phyloP scores from a whole-genome alignment of 495 filamentous ascomycete genomes.

The Peziza echinospora region DNA sequence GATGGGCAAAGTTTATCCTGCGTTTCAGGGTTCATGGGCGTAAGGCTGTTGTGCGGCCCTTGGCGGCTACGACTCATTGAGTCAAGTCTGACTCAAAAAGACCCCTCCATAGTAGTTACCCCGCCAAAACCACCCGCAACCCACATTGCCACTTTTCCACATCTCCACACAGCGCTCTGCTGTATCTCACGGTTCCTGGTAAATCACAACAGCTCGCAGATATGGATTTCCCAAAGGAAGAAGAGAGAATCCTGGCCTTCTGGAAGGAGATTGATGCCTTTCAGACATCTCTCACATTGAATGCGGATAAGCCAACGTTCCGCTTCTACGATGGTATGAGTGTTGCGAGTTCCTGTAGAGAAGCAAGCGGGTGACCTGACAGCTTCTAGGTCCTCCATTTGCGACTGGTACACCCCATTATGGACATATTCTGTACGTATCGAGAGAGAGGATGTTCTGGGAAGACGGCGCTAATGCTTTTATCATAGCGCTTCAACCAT shows the following conservation, averaged over 20 bases:
- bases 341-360: too few relatives aligned
- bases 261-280: slow-evolving; percentile 90
- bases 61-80: not conserved
- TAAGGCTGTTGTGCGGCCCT: not conserved
- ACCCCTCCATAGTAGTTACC: not conserved
- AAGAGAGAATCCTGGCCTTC: slow-evolving; percentile 54
- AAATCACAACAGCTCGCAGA: too few relatives aligned
- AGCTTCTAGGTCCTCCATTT: slow-evolving; percentile 27
- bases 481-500: not conserved
- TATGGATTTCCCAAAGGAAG: slow-evolving; percentile 80
- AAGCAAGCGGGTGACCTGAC: too few relatives aligned
- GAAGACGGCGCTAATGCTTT: too few relatives aligned
- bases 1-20: too few relatives aligned
- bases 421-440: slow-evolving; percentile 25
- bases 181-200: too few relatives aligned
- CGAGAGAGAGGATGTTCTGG: too few relatives aligned
- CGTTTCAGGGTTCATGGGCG: too few relatives aligned
- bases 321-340: slow-evolving; percentile 63
- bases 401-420: slow-evolving; percentile 75
- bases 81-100: not conserved
- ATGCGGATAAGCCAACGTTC: slow-evolving; percentile 50
- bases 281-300: slow-evolving; percentile 33
- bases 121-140: too few relatives aligned
- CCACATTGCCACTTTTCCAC: too few relatives aligned
- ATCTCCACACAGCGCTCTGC: too few relatives aligned